phyloP scores from a whole-genome alignment of 2,329 filamentous ascomycete genomes.

The Hypoxylon sp. region DNA sequence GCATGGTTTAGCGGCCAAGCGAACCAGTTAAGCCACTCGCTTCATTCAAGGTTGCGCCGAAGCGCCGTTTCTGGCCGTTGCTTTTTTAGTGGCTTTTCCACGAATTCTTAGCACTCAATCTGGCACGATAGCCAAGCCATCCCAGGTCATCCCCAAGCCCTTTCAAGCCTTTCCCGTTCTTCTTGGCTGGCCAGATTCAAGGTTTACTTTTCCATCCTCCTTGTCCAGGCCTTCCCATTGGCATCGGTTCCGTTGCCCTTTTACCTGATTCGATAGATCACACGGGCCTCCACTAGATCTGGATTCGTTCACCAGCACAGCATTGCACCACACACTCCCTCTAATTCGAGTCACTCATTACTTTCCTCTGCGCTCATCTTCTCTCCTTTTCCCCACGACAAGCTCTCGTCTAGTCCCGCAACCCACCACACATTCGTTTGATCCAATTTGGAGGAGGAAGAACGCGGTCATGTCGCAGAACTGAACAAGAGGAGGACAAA shows the following conservation, averaged over 20 bases:
- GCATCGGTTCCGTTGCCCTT: constrained; percentile 12
- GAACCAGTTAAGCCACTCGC: constrained; percentile 14
- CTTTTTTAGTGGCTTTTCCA: constrained; percentile 17
- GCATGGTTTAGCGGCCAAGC: constrained; percentile 16
- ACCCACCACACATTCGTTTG: constrained; percentile 40
- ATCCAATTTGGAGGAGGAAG: constrained; percentile 23
- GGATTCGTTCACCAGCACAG: constrained; percentile 23
- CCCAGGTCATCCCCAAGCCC: constrained; percentile 10
- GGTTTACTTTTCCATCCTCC: constrained; percentile 30
- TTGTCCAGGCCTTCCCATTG: constrained; percentile 20
- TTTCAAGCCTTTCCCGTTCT: constrained; percentile 19
- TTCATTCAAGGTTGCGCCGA: constrained; percentile 36
- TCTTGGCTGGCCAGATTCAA: constrained; percentile 37
- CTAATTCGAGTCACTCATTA: constrained; percentile 24
- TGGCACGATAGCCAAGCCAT: constrained; percentile 17
- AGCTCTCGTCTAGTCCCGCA: constrained; percentile 14
- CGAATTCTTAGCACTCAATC: constrained; percentile 22
- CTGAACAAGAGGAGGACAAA: constrained; percentile 35
- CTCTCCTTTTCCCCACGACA: constrained; percentile 16
- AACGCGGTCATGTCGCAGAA: constrained; percentile 35
- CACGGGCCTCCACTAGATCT: constrained; percentile 34
- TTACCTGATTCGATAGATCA: constrained; percentile 38
- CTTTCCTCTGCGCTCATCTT: constrained; percentile 20
- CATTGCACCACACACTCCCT: constrained; percentile 9
- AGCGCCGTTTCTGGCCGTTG: constrained; percentile 27